These are phyloP conservation scores for Leccinum pachyderme DNA, from an alignment of 1,284 basidiomycete species.

Conservation along the genomic window DNA sequence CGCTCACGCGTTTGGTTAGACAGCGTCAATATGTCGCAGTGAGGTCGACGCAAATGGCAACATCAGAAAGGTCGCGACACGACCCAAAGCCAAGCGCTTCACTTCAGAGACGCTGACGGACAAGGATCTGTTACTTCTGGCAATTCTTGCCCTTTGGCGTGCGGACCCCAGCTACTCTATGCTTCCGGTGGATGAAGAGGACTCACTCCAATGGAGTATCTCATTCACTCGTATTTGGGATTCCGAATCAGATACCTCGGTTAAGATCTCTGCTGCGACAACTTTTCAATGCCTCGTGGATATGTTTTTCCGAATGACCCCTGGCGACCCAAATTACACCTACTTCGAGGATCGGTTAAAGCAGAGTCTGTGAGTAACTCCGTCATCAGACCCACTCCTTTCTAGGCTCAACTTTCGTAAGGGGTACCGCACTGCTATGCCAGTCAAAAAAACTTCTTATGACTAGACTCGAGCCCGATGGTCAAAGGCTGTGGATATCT, in stretches of 20 bases:
- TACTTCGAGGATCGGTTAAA: constrained; percentile 39
- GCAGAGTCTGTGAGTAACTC: constrained; percentile 26
- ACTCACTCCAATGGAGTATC: constrained; percentile 46
- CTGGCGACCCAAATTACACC: constrained; percentile 37
- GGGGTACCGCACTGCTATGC: constrained; percentile 54
- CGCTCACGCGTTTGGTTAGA: constrained; percentile 34
- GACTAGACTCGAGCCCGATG: constrained; percentile 54
- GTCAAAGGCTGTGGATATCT: constrained; percentile 66
- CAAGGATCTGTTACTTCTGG: constrained; percentile 63
- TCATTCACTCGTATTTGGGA: constrained; percentile 56
- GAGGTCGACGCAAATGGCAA: constrained; percentile 60
- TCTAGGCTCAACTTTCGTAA: constrained; percentile 28
- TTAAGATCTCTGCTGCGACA: constrained; percentile 57
- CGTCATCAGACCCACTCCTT: neutral
- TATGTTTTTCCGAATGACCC: constrained; percentile 42
- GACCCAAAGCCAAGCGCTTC: constrained; percentile 60
- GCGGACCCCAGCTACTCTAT: constrained; percentile 51
- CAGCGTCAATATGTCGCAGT: constrained; percentile 44
- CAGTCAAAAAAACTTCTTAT: constrained; percentile 58
- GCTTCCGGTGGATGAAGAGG: constrained; percentile 27
- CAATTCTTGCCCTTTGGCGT: constrained; percentile 67
- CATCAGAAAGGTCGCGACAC: constrained; percentile 49
- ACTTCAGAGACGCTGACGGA: constrained; percentile 60
- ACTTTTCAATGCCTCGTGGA: constrained; percentile 50
- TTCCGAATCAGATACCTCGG: constrained; percentile 55